Evolutionary conservation across 2,329 filamentous ascomycete species (phyloP).

Genomic region (Stachybotrys chlorohalonatus): DNA sequence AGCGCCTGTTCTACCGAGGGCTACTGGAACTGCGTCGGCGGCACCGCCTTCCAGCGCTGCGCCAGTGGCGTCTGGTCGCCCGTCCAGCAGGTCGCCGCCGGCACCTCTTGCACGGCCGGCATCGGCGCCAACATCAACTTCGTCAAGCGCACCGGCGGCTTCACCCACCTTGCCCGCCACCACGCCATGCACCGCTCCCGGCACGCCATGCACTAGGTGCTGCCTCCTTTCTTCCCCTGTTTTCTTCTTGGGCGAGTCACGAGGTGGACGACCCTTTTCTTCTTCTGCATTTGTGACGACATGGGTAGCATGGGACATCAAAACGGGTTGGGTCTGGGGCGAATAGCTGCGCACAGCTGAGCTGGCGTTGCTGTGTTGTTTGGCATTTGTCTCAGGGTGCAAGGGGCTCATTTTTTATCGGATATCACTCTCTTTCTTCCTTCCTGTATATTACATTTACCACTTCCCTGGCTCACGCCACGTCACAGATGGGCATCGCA

Average conservation of each 20-base stretch:
- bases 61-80: slow-evolving; percentile 42
- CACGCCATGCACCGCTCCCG: background rate
- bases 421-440: background rate
- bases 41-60: slow-evolving; percentile 44
- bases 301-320: background rate
- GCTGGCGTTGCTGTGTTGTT: background rate
- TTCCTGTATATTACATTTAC: background rate
- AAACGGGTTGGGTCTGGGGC: background rate
- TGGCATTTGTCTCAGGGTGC: background rate
- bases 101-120: slow-evolving; percentile 29
- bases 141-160: background rate
- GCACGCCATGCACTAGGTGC: background rate
- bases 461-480: background rate
- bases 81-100: slow-evolving; percentile 29
- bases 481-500: background rate
- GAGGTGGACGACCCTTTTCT: background rate
- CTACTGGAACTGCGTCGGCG: slow-evolving; percentile 43
- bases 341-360: background rate
- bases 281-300: background rate
- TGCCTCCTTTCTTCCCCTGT: too few relatives aligned
- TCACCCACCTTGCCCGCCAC: background rate
- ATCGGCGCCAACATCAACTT: background rate
- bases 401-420: background rate
- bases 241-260: too few relatives aligned
- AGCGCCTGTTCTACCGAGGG: slow-evolving; percentile 38